Evolutionary conservation across 2,329 filamentous ascomycete species (phyloP).

Genomic region (Pseudopyricularia cyperi): DNA sequence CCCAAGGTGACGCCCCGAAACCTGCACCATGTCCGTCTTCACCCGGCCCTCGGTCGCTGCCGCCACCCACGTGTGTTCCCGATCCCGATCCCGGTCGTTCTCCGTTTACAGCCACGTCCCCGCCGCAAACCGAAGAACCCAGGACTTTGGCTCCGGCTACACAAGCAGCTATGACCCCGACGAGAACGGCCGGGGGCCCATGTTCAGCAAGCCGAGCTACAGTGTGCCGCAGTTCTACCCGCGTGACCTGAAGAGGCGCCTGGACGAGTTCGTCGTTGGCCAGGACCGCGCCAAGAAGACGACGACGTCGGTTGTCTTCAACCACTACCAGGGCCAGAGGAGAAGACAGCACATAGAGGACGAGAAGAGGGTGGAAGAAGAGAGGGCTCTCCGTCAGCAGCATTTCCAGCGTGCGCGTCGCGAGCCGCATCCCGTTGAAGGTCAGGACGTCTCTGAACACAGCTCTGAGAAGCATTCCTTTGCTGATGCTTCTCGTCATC

Average conservation of each 20-base stretch:
- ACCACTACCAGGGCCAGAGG: constrained; percentile 85
- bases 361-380: constrained; percentile 38
- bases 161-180: constrained; percentile 46
- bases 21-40: constrained; percentile 6
- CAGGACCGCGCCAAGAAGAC: constrained; percentile 93
- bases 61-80: background rate
- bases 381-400: constrained; percentile 58
- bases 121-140: constrained; percentile 24
- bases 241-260: constrained; percentile 67
- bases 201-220: constrained; percentile 43
- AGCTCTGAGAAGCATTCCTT: constrained; percentile 11
- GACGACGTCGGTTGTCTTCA: constrained; percentile 85
- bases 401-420: constrained; percentile 53
- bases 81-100: constrained; percentile 10
- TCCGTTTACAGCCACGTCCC: constrained; percentile 15
- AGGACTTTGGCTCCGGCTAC: constrained; percentile 43
- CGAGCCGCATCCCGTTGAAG: constrained; percentile 66
- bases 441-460: constrained; percentile 28
- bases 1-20: background rate
- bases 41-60: constrained; percentile 2
- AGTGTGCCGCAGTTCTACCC: constrained; percentile 53
- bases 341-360: constrained; percentile 69
- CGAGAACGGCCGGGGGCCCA: constrained; percentile 42
- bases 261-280: constrained; percentile 93
- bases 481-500: constrained; percentile 18